Percentiles rank a stretch among this genome's conserved stretches.
These are phyloP conservation scores for Neostapfia colusana DNA, from an alignment of 176 grass and related monocot species.

Conservation along the genomic window DNA sequence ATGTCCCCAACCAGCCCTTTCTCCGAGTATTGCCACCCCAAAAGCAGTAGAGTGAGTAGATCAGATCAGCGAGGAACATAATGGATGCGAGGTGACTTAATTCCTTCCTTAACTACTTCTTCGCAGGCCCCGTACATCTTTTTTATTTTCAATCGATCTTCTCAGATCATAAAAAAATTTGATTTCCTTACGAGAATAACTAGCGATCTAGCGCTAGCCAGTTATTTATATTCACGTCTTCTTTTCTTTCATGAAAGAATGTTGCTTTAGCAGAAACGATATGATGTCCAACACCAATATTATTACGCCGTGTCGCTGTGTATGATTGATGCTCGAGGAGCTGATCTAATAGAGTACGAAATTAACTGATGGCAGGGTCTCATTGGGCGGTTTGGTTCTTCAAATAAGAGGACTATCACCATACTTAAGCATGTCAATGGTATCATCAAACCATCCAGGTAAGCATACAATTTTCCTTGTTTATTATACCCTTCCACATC, in stretches of 20 bases:
- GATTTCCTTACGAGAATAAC: too few species aligned
- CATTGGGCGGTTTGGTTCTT: constrained; percentile 54
- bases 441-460: constrained; percentile 83
- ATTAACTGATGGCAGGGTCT: constrained; percentile 45
- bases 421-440: constrained; percentile 69
- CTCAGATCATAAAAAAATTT: too few species aligned
- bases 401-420: constrained; percentile 63
- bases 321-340: background rate
- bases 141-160: background rate
- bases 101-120: background rate
- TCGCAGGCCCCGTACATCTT: background rate
- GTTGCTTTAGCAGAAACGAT: background rate
- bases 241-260: background rate
- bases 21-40: too few species aligned
- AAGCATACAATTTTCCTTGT: background rate
- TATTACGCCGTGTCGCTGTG: background rate
- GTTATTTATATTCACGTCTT: too few species aligned
- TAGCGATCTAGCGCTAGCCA: too few species aligned
- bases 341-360: background rate
- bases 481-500: background rate
- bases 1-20: too few species aligned
- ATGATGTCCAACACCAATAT: background rate
- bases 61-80: too few species aligned
- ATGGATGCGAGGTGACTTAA: too few species aligned
- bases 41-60: too few species aligned